Evolutionary conservation across 768 basidiomycete genomes (phyloP).

Genomic region (Russula griseocarnosa): DNA sequence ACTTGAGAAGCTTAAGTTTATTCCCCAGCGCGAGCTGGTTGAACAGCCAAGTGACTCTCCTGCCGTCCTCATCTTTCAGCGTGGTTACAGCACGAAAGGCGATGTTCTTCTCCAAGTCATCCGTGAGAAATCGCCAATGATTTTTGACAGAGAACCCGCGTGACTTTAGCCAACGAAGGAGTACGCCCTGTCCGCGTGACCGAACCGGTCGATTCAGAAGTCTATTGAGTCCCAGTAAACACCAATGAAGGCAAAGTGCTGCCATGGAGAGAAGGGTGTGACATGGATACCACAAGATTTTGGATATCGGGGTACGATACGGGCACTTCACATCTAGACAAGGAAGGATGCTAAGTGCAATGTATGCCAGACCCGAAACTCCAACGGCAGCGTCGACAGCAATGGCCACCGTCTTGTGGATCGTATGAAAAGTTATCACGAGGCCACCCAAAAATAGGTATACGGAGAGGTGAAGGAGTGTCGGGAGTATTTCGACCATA

Average conservation of each 20-base stretch:
- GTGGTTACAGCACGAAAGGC: background rate
- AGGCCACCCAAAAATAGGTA: background rate
- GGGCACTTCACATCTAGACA: background rate
- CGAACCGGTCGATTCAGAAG: no score
- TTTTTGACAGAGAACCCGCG: no score
- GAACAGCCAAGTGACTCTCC: background rate
- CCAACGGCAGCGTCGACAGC: background rate
- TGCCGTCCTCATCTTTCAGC: background rate
- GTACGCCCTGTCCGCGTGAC: no score
- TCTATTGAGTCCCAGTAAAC: no score
- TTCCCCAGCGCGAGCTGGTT: background rate
- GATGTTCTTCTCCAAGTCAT: background rate
- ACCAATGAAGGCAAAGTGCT: background rate
- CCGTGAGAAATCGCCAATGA: no score
- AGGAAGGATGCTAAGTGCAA: background rate
- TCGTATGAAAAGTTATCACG: background rate
- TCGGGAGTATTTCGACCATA: no score
- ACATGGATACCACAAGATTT: background rate
- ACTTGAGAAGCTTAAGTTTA: background rate
- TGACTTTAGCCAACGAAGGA: no score
- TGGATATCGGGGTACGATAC: background rate
- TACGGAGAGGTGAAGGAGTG: background rate
- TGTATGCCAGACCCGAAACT: background rate
- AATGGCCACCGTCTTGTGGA: background rate
- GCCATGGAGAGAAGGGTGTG: background rate